Base-by-base conservation (phyloP, 257 asterid species). In the Solanum ossicruentum region DNA sequence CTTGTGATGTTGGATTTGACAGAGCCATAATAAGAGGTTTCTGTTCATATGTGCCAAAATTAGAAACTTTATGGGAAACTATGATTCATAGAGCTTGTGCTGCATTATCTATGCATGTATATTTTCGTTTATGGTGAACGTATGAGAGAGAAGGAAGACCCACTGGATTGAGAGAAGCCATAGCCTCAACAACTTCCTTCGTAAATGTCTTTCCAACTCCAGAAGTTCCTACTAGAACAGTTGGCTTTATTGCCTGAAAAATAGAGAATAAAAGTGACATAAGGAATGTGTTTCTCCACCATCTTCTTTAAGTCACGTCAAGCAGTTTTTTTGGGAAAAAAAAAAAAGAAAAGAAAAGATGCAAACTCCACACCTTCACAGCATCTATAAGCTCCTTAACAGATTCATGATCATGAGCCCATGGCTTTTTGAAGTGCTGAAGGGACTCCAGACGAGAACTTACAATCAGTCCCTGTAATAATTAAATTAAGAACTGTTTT, bases 401-500 rank as follows among this genome's bases (percentile, higher is more conserved):
- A 2, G 96, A 96, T 89, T 94, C 94, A 47, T 94, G 97, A 26
- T 92, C 97, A 32, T 94, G 99, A 73, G 99, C 99, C 97, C 96
- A 95, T 63, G 99, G 98, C 73, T 86, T 41, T 86, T 95, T 95
- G 90, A 93, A 93, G 89, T 92, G 98, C 91, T 95, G 99, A 89
- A 95, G 98, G 60, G 97, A 91, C 77, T 92, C 99, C 89, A 87
- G 87, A 20, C 97, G 98, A 28, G 96, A 93, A 82, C 91, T 85
- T 13, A 93, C 97, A 56, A 95, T 88, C 90, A 95, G 57, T 84
- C 99, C 98, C 98, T 94, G 86, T 84, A 58, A 82, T 51, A 77
- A 36, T 36, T 36, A 36, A 69, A 75, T 58, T 85, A 73, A 70
- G 70, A 47, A 17, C 43, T 60, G 85, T 45, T 45, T 82, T 57